Evolutionary conservation across 2,329 filamentous ascomycete genomes (phyloP), one percentile per base, ranked within the genome.

Genomic region (Diaporthe vaccinii): DNA sequence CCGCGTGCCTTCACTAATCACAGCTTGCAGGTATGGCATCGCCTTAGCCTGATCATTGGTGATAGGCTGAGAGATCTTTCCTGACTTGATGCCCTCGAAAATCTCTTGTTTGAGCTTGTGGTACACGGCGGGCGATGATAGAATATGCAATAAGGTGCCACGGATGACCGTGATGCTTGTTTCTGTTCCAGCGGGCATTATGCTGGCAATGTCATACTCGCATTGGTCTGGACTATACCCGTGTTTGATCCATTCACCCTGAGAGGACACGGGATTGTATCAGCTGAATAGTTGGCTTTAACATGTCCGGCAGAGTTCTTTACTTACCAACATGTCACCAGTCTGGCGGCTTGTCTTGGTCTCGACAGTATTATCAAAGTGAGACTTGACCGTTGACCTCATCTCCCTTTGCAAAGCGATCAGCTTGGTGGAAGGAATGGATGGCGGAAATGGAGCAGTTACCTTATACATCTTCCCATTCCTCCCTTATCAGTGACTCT

Each of bases 111-210:
- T 75, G 0, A 90, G 78, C 28, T 83, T 84, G 4, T 77, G 75
- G 70, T 86, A 84, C 0, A 87, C 82, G 1, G 81, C 81, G 0
- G 86, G 87, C 28, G 84, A 84, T 12, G 84, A 86, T 34, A 85
- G 83, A 74, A 89, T 79, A 78, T 87, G 85, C 39, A 89, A 83
- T 55, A 89, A 68, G 7, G 84, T 87, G 59, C 84, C 81, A 4
- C 88, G 85, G 4, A 89, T 82, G 2, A 84, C 83, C 0, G 85
- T 86, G 0, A 87, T 84, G 0, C 87, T 87, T 15, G 87, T 89
- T 76, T 90, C 88, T 3, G 86, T 86, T 5, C 88, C 88, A 8
- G 87, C 88, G 2, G 87, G 83, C 72, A 76, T 41, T 25, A 49
- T 14, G 17, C 74, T 41, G 12, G 55, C 51, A 36, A 75, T 31